Base-by-base conservation (phyloP, 208 protist genomes). In the Endotrypanum monterogeii region DNA sequence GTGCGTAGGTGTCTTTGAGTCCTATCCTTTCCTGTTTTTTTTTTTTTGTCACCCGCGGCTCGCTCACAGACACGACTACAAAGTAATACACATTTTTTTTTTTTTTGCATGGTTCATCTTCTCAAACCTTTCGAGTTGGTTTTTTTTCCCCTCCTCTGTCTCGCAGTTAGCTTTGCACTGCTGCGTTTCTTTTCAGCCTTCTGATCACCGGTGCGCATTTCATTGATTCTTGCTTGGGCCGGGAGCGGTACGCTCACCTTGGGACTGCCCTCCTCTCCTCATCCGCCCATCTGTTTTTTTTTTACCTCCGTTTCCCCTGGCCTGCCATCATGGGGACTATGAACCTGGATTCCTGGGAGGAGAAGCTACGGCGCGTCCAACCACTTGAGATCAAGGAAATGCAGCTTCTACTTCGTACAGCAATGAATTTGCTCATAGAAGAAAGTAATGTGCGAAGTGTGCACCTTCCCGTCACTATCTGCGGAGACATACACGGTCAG, bases 401-500 rank as follows among this genome's bases (percentile, higher is more conserved):
- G 87, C 87, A 87, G n/a, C 55, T 83, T 28, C 78, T 96, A 16
- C 79, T 94, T 20, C 89, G 83, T 55, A 76, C 80, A 8, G 91
- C 84, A 2, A 90, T 82, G 18, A 85, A 95, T 46, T 46, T 98
- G 23, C 66, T 98, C 35, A 84, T 94, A 14, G 86, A 97, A 67
- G 95, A 98, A 60, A 90, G 85, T 57, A 99, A 99, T 76, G 98
- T 99, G 52, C 89, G 96, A 63, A 83, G 78, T 28, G 90, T 99
- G 7, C 32, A 73, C 39, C 81, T 97, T 3, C 98, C 99, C 8
- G 98, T 99, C 1, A 99, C 98, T 2, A 98, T 99, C 37, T 99
- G 98, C 82, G 99, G 99, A 14, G 99, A 99, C 80, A 99, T 99
- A 77, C 99, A 99, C 83, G 99, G 99, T 9, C 99, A 99, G 92